Base-by-base conservation (phyloP, 345 rosid species). In the Cochlearia excelsa region DNA sequence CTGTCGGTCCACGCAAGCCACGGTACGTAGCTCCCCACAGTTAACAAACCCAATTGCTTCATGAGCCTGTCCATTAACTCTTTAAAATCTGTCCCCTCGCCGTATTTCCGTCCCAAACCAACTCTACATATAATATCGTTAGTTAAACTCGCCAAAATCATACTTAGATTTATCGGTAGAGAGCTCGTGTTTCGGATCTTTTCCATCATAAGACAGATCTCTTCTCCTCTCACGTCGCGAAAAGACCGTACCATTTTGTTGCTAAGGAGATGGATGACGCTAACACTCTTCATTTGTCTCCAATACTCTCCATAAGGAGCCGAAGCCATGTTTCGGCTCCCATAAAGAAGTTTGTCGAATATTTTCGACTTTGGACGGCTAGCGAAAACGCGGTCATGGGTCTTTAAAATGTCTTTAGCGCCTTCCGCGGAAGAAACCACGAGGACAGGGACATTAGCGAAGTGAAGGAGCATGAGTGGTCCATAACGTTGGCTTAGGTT, bases 391-490 rank as follows among this genome's bases (percentile, higher is more conserved):
- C 51, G 40, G 52, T 85, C 93, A 4, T 83, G 80, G 29, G 82
- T 80, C 72, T 74, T 84, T 77, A 75, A 63, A 61, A 82, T 54
- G 59, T 75, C 75, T 0, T 29, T 46, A n/a, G 93, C 86, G 0
- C 42, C 51, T 0, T 81, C 81, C 0, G 84, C 73, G 0, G 88
- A 76, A 11, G 96, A 85, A 59, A 81, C 72, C 1, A 84, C 67
- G 0, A 85, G 75, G 0, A 74, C 57, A 0, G 85, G 85, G 30
- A 38, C 49, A 27, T 51, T 40, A 3, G 93, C 87, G 0, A 83
- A 65, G 52, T 70, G 83, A 9, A 88, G 75, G 7, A 82, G 67
- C 88, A 81, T 81, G 29, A 83, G 66, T 9, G 86, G 80, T 7
- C 91, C 91, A 23, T 74, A 37, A 26, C 40, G 66, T 34, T 59